Base-by-base conservation (phyloP, 805 yeast species). In the Torulaspora indica region DNA sequence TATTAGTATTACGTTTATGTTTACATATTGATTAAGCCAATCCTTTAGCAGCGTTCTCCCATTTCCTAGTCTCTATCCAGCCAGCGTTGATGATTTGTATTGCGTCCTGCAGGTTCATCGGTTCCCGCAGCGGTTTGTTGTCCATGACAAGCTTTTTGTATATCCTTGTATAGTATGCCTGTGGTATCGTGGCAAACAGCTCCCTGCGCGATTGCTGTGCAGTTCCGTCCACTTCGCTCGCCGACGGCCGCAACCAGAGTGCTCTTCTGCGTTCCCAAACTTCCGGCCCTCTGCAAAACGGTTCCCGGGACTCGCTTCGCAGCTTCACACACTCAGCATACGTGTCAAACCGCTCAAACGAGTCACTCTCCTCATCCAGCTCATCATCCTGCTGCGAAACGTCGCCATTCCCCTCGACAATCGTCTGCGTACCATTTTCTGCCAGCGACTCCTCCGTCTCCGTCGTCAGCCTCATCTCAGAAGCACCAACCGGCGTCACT, bases 61-160 rank as follows among this genome's bases (percentile, higher is more conserved):
- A 90, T 52, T 79, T 77, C 40, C 82, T 87, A 17, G 79, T 79
- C 47, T 79, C 81, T 12, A 75, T 73, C 98, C 98, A 90, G 14
- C 96, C 96, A 3, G 84, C 77, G 55, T 86, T 80, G 33, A 90
- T 75, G 18, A 90, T 76, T 51, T 75, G 75, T 40, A 88, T 60
- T 33, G 85, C 78, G 60, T 88, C 95, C 46, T 70, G 72, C 55
- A 91, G 73, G 62, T 85, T 87, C 66, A 91, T 70, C 12, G 89
- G 85, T 44, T 71, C 71, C 55, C 78, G 81, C 55, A 91, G 72
- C 5, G 77, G 73, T 54, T 80, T 79, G 29, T 82, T 81, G 56
- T 83, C 82, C 35, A 82, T 77, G 22, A 90, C 83, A 54, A 91
- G 68, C 51, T 76, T 76, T 44, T 75, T 75, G 63, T 88, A 91